Evolutionary conservation across 179 eudicot species (phyloP), one percentile per base, ranked within the genome.

Genomic region (Beta corolliflora): DNA sequence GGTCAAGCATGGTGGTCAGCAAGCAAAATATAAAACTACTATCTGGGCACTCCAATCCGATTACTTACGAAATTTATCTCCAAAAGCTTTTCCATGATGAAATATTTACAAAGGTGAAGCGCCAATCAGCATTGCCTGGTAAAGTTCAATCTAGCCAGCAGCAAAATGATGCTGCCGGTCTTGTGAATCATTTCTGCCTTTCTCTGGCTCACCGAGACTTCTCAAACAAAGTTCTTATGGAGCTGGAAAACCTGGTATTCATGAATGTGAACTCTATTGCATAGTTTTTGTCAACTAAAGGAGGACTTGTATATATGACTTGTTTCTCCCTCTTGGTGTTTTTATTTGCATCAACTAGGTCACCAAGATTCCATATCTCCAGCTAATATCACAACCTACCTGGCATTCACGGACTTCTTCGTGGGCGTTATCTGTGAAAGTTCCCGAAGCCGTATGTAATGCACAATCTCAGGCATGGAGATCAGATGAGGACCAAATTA

Each of bases 401-500:
- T 95, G 99, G 99, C 93, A 94, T 87, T 91, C 98, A 78, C 90
- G 98, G 65, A 89, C 88, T 50, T 94, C 99, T 80, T 89, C 97
- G 7, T 95, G 99, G 99, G 90, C 92, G 36, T 88, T 95, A 80
- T 89, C 88, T 50, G 85, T 91, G 85, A 88, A 86, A 80, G 83
- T 89, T 85, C 93, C 95, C 9, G 88, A 89, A 73, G 91, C 93
- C 41, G 84, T 90, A 82, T 87, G 89, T 63, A 87, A 83, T 84
- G 87, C 86, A 29, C 82, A 83, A 45, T 78, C 85, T 71, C 91
- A 86, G 71, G 75, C 84, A 53, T 88, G 82, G 77, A 84, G 78
- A 80, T 79, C 88, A 23, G 91, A 83, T 19, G 86, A 48, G n/a
- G 78, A 81, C 66, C 82, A 85, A 63, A 21, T 77, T 76, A 89